Evolutionary conservation across 345 rosid genomes (phyloP), one percentile per base, ranked within the genome.

Genomic region (Camelina hispida): DNA sequence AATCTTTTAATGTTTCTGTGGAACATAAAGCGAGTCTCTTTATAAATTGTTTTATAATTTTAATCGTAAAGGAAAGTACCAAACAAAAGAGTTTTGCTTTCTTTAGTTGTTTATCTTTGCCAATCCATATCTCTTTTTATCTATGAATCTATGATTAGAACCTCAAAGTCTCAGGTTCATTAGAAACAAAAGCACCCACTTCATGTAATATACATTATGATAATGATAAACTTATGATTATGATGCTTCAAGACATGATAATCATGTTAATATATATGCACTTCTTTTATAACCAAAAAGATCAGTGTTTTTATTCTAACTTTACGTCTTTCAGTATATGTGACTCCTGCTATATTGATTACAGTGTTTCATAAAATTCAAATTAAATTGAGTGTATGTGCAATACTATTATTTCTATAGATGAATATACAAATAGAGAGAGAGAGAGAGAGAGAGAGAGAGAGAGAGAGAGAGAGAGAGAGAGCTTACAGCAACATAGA

Each of bases 401-500:
- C 1, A 13, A 42, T 40, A 40, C 44, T 3, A 40, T 42, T 42
- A 42, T 42, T 42, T 12, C 5, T 12, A 42, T 4, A 10, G 46
- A 42, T 3, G 46, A 42, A 42, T 42, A 42, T 10, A 42, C 4
- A 12, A 42, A 28, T 28, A 4, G 30, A 28, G 30, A 28, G 13
- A 18, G 22, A 8, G 13, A 23, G 7, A 25, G 28, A 25, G 25
- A 23, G 25, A 23, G 25, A 23, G 25, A 23, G 25, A 46, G 12
- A 17, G 20, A 7, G 13, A 22, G 7, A n/a, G n/a, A n/a, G n/a
- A n/a, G n/a, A n/a, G n/a, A n/a, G n/a, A n/a, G 51, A 42, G 23
- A 13, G 7, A 38, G 67, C 84, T 81, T 81, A 84, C 87, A 35
- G 84, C 81, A 81, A 84, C 74, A 40, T 79, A 81, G 64, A 79